phyloP scores from a whole-genome alignment of 2,329 filamentous ascomycete species.

The Penicillium sp. region DNA sequence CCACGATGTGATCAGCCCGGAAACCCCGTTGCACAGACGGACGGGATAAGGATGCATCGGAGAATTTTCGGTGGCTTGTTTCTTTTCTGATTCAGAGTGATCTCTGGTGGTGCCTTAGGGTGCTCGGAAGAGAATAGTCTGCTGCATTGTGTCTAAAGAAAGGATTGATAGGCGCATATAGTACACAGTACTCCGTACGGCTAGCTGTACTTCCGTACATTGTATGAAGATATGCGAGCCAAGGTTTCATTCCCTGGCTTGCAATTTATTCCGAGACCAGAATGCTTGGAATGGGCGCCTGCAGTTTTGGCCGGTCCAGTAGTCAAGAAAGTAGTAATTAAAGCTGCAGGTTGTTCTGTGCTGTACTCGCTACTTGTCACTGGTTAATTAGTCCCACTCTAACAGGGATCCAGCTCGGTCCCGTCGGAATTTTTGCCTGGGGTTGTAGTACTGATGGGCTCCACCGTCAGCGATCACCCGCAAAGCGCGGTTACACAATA shows the following conservation, averaged over 20 bases:
- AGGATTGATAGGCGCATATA: not conserved
- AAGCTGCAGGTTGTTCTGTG: not conserved
- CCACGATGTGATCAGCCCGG: conserved; percentile 18
- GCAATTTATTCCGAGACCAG: conserved; percentile 3
- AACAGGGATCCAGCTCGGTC: not conserved
- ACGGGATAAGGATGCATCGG: not conserved
- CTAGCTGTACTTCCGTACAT: not conserved
- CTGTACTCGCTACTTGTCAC: not conserved
- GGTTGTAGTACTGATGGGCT: conserved; percentile 7
- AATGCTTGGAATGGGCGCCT: not conserved
- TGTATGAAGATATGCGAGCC: not conserved
- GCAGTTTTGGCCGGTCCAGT: not conserved
- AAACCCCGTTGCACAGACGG: not conserved
- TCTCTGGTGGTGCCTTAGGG: not conserved
- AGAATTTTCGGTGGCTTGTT: conserved; percentile 12
- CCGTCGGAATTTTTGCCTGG: not conserved
- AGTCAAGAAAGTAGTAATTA: not conserved
- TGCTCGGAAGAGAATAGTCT: not conserved
- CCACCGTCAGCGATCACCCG: conserved; percentile 20
- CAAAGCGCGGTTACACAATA: conserved; percentile 30
- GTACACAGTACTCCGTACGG: too few species aligned
- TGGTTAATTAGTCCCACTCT: not conserved
- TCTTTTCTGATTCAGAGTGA: not conserved
- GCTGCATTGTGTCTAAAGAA: not conserved
- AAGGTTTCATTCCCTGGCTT: conserved; percentile 19